Conservation (phyloP, 306 rosid genomes). For the Comarum palustre region DNA sequence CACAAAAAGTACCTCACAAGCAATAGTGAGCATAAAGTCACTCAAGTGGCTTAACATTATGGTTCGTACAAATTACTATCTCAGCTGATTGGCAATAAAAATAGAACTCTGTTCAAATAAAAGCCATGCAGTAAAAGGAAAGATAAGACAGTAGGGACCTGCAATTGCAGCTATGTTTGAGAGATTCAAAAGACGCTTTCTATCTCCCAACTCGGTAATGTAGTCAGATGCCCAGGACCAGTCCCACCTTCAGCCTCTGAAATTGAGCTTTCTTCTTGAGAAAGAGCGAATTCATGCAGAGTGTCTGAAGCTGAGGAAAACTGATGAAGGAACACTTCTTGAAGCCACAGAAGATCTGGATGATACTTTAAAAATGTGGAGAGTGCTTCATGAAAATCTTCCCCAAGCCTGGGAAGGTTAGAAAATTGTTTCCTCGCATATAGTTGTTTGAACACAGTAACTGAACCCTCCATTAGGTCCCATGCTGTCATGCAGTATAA, state of each 20-base stretch:
- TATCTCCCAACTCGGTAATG: conserved; percentile 52
- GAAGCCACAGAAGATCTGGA: conserved; percentile 91
- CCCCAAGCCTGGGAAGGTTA: conserved; percentile 88
- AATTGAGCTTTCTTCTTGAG: conserved; percentile 47
- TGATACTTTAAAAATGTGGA: conserved; percentile 75
- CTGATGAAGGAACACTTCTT: conserved; percentile 80
- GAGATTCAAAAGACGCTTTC: conserved; percentile 80
- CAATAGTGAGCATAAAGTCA: background rate
- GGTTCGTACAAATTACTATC: background rate
- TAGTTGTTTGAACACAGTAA: conserved; percentile 73
- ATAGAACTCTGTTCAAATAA: background rate
- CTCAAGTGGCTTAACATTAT: background rate
- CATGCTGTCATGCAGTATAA: conserved; percentile 85
- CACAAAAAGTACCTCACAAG: background rate
- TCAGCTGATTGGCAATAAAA: background rate
- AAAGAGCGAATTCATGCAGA: conserved; percentile 76
- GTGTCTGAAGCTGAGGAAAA: conserved; percentile 84
- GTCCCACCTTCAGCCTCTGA: conserved; percentile 49
- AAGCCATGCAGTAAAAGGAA: background rate
- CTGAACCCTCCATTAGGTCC: conserved; percentile 93
- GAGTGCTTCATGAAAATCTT: conserved; percentile 86
- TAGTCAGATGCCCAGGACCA: conserved; percentile 33
- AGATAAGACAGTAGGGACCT: conserved; percentile 30
- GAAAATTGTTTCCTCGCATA: conserved; percentile 67
- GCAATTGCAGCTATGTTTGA: conserved; percentile 90